A percentile compares a stretch with the other conserved stretches of the same genome.
Conservation (phyloP, 371 early-diverging fungal species). For the Mortierella sp. region DNA sequence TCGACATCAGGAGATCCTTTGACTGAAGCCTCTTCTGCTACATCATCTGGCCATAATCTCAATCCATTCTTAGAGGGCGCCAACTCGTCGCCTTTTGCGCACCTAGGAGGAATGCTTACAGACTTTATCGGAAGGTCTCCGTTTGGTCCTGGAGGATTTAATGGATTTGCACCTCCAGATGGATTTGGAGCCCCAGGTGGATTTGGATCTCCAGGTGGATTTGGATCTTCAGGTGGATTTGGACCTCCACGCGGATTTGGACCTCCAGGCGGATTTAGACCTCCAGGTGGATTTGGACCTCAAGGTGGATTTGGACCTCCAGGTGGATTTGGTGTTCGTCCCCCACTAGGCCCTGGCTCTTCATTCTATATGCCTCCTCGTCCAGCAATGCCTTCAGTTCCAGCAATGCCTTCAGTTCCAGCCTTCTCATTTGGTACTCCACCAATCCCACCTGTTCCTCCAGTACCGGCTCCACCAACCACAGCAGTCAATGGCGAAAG, state of each 20-base stretch:
- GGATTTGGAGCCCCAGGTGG: not conserved
- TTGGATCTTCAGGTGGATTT: not conserved
- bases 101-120: not conserved
- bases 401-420: not conserved
- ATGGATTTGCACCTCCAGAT: not conserved
- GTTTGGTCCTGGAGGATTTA: too few relatives aligned
- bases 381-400: not conserved
- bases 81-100: not conserved
- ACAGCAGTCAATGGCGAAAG: not conserved
- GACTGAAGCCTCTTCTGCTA: not conserved
- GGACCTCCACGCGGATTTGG: slow-evolving; percentile 8
- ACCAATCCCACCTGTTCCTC: not conserved
- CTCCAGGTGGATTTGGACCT: slow-evolving; percentile 8
- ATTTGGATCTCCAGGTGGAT: not conserved
- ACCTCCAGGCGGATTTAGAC: slow-evolving; percentile 5
- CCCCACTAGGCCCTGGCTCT: not conserved
- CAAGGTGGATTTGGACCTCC: not conserved
- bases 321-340: not conserved
- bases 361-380: too few relatives aligned
- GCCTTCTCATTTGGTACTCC: not conserved
- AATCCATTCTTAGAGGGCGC: not conserved
- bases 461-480: slow-evolving; percentile 7
- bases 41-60: not conserved
- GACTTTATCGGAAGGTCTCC: not conserved
- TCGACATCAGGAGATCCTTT: not conserved